phyloP scores from a whole-genome alignment of 2,329 filamentous ascomycete species.

The Sporothrix inflata region DNA sequence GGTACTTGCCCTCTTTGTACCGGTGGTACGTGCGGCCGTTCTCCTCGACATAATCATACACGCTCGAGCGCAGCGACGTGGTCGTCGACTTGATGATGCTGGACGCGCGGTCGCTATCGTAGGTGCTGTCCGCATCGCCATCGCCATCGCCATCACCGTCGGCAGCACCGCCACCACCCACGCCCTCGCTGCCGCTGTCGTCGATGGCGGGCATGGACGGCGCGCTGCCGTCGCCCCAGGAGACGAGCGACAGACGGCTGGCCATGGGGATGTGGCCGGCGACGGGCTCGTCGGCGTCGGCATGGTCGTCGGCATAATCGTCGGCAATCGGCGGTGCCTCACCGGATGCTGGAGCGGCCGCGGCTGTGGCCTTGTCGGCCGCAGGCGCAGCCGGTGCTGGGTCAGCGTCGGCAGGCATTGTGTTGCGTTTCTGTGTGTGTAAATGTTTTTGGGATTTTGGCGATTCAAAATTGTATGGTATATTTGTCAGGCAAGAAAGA shows the following conservation, averaged over 20 bases:
- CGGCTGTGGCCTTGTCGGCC: not conserved
- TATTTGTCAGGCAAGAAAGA: not conserved
- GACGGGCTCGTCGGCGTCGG: not conserved
- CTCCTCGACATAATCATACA: constrained; percentile 33
- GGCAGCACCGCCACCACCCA: not conserved
- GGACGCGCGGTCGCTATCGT: not conserved
- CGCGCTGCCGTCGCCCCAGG: constrained; percentile 29
- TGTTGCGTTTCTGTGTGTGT: not conserved
- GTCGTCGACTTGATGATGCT: constrained; percentile 6
- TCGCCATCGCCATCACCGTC: not conserved
- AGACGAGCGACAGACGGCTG: constrained; percentile 28
- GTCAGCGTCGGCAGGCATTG: not conserved
- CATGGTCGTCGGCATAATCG: not conserved
- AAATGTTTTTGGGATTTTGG: too few relatives aligned
- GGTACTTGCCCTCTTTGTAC: constrained; percentile 34
- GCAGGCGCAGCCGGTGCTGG: not conserved
- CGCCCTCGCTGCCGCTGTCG: constrained; percentile 24
- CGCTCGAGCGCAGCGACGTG: constrained; percentile 30
- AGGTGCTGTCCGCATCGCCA: not conserved
- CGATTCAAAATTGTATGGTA: not conserved
- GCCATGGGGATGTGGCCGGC: constrained; percentile 27
- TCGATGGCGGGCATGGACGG: constrained; percentile 25
- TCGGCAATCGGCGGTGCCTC: not conserved
- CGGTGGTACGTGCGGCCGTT: constrained; percentile 34
- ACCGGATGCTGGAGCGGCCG: not conserved